Base-by-base conservation (phyloP, 1,284 basidiomycete genomes). In the Boletus hoseneyae region DNA sequence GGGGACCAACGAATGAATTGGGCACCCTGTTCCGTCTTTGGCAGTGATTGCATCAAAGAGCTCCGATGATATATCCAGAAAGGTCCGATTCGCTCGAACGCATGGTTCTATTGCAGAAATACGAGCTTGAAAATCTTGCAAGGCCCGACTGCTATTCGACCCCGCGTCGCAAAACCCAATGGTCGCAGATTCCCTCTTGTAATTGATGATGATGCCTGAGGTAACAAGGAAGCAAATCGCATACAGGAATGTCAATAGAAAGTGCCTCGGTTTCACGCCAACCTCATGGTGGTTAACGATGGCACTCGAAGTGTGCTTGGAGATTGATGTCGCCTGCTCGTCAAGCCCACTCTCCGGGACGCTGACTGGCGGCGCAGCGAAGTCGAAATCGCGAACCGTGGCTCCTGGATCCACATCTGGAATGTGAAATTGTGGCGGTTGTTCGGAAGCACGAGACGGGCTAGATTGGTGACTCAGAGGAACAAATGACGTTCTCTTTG, bases 131-230 rank as follows among this genome's bases (percentile, higher is more conserved):
- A 82, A 59, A 10, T 67, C 66, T 45, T 80, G 75, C 21, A 93
- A 70, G 10, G 77, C 70, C 15, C 66, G 67, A 67, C 92, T 97
- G 16, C 83, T 85, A 39, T 70, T 68, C 42, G 69, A 77, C 7
- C 77, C 82, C 10, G 82, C 70, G 59, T 93, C 86, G 68, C 93
- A 97, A 71, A 83, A 97, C 1, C 94, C 93, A 57, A 93, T 83
- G 2, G 75, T 67, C 1, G 84, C 70, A 5, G 89, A 92, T 53
- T 88, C 79, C 6, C 64, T 56, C 68, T 88, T 89, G 71, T 80
- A 85, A 25, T 76, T 72, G 56, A 74, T 65, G 35, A 75, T 64
- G 35, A 76, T 60, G 55, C 76, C 67, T 15, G 74, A 70, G 23
- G 70, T 56, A 44, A 71, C 62, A 13, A 77, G 48, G 15, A 74